Evolutionary conservation across 148 eudicot genomes (phyloP), one percentile per base, ranked within the genome.

Genomic region (Salicornia ramosissima): DNA sequence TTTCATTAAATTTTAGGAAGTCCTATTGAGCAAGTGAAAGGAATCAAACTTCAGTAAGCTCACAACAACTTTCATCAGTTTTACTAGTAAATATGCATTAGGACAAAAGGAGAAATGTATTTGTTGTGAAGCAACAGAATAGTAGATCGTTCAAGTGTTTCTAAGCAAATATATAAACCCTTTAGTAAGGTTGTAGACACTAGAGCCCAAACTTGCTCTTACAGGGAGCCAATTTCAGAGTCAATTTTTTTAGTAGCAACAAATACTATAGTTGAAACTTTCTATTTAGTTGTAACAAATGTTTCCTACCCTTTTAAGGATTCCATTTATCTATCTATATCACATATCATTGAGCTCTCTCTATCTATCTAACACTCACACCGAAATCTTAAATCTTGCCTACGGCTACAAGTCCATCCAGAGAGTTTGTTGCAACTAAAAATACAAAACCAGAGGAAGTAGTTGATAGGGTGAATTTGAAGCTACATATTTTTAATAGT

Each of bases 1-100:
- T 34, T 62, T 87, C 86, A 70, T 94, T 90, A 76, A 80, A 90
- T 59, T 81, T 82, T 68, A 86, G 68, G 56, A 94, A 94, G 74
- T 94, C 97, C 98, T 94, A 59, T 49, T 78, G 72, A 46, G 45
- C 33, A 68, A 46, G 9, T 13, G 43, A 52, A 28, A 36, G 31
- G 46, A 65, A 66, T 53, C 42, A 57, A 68, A 36, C 30, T 62
- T 68, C 29, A 2, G 69, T 61, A 34, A 63, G 19, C 46, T 33
- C 19, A 22, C 51, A 25, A 51, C 40, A 36, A 36, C 65, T 50
- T 61, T 26, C 52, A 60, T 60, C 65, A 70, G 19, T 19, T 75
- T 25, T 61, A 75, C 13, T 30, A 64, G 31, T 25, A 18, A 60
- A 40, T 11, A 69, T 16, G 64, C 40, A 57, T 7, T 24, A 60